phyloP scores from a whole-genome alignment of 176 grass and related monocot genomes.

The Bonia amplexicaulis region DNA sequence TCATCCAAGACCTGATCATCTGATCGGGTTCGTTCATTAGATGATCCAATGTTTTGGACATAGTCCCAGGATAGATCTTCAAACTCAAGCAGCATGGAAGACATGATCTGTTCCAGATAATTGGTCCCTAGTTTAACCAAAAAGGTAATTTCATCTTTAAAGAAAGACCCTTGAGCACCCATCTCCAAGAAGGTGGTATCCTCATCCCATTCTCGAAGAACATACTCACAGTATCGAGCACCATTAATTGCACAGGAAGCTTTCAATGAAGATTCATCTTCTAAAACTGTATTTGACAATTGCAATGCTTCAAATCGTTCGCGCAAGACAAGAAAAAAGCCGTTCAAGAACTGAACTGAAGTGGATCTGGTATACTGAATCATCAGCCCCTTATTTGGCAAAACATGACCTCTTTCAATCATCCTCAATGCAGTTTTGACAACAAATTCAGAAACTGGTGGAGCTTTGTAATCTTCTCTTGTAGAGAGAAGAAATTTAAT shows the following conservation, averaged over 20 bases:
- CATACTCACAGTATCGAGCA: conserved; percentile 60
- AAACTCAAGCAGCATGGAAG: conserved; percentile 77
- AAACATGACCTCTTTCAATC: conserved; percentile 66
- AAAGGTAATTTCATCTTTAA: conserved; percentile 56
- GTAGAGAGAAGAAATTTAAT: conserved; percentile 62
- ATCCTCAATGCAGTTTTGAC: conserved; percentile 71
- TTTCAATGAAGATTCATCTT: conserved; percentile 53
- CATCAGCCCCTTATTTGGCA: conserved; percentile 53
- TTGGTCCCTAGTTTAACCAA: conserved; percentile 73
- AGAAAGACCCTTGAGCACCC: conserved; percentile 51
- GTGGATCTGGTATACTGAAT: conserved; percentile 64
- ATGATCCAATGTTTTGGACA: conserved; percentile 63
- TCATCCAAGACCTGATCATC: conserved; percentile 43
- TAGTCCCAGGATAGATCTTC: conserved; percentile 82
- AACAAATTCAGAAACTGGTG: conserved; percentile 65
- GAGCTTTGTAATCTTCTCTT: conserved; percentile 82
- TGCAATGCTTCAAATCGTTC: conserved; percentile 51
- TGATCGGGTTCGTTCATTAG: conserved; percentile 14
- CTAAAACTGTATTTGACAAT: conserved; percentile 43
- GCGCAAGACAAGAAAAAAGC: conserved; percentile 62
- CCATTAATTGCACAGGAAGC: conserved; percentile 62
- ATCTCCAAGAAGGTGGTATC: conserved; percentile 69
- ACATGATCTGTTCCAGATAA: conserved; percentile 82
- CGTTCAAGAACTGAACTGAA: conserved; percentile 58
- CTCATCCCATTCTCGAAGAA: conserved; percentile 78